phyloP scores from a whole-genome alignment of 176 grass and related monocot genomes.

The Ensete ventricosum region DNA sequence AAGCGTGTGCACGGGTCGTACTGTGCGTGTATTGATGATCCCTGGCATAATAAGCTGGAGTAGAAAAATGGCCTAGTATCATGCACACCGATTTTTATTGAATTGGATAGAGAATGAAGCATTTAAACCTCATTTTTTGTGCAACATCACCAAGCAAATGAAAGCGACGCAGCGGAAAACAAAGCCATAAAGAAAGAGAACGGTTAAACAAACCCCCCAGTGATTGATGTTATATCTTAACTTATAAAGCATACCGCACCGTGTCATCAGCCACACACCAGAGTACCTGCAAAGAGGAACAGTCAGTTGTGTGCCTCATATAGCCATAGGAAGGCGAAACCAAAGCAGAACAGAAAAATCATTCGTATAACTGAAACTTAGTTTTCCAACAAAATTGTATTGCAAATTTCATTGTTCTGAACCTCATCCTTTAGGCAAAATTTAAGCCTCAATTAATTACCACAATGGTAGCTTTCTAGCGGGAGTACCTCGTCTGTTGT shows the following conservation, averaged over 20 bases:
- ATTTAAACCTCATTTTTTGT: constrained; percentile 5
- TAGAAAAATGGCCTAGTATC: not conserved
- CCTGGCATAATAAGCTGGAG: not conserved
- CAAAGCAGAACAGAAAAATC: too few relatives aligned
- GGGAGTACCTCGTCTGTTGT: too few relatives aligned
- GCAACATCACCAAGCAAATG: constrained; percentile 38
- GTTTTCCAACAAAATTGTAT: too few relatives aligned
- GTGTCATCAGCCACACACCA: constrained; percentile 89
- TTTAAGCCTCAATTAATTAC: too few relatives aligned
- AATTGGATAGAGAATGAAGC: not conserved
- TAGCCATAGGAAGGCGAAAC: too few relatives aligned
- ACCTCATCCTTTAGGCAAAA: too few relatives aligned
- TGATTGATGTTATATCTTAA: constrained; percentile 54
- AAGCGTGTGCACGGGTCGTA: not conserved
- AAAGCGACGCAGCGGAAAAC: constrained; percentile 73
- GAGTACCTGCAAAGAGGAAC: constrained; percentile 45
- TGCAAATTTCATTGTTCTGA: too few relatives aligned
- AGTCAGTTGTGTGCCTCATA: not conserved
- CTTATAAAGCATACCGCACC: constrained; percentile 45
- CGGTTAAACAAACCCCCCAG: constrained; percentile 49
- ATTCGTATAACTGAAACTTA: too few relatives aligned
- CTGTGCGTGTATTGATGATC: not conserved
- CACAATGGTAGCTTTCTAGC: too few relatives aligned
- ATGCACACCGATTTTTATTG: not conserved
- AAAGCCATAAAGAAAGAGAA: constrained; percentile 78